Conservation (phyloP, 495 filamentous ascomycete species). For the Saxispiralis lemnorum region DNA sequence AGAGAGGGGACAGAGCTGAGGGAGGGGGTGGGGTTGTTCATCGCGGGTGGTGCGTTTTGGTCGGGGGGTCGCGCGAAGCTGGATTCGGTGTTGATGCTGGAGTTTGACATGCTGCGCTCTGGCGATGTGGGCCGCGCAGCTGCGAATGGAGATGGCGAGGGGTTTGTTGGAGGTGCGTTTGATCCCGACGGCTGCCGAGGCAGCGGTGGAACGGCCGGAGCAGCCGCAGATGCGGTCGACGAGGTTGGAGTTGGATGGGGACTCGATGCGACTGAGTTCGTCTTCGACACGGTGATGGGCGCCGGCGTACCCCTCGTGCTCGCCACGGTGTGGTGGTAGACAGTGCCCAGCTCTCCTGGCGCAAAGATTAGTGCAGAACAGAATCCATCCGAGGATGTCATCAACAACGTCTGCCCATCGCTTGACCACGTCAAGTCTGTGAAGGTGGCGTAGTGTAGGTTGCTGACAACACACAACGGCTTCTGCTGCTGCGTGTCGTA, state of each 20-base stretch:
- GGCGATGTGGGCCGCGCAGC: slow-evolving; percentile 37
- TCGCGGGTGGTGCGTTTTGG: slow-evolving; percentile 13
- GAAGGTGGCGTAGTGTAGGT: slow-evolving; percentile 91
- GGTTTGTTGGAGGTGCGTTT: slow-evolving; percentile 6
- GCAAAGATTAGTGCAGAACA: slow-evolving; percentile 80
- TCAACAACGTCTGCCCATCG: slow-evolving; percentile 79
- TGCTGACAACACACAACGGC: slow-evolving; percentile 83
- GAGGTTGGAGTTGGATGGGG: slow-evolving; percentile 16
- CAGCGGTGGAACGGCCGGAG: slow-evolving; percentile 2
- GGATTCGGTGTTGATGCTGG: slow-evolving; percentile 55
- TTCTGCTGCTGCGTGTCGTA: slow-evolving; percentile 96
- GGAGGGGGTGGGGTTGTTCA: slow-evolving; percentile 22
- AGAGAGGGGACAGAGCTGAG: slow-evolving; percentile 21
- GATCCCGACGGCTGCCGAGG: slow-evolving; percentile 5
- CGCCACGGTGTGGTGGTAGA: slow-evolving; percentile 36
- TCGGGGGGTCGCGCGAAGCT: slow-evolving; percentile 20
- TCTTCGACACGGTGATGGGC: slow-evolving; percentile 9
- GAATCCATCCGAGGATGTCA: slow-evolving; percentile 95
- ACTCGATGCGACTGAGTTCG: slow-evolving; percentile 15
- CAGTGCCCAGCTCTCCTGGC: slow-evolving; percentile 71
- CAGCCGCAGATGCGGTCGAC: slow-evolving; percentile 1
- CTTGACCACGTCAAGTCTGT: slow-evolving; percentile 91
- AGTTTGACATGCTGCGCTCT: slow-evolving; percentile 64
- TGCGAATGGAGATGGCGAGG: slow-evolving; percentile 40
- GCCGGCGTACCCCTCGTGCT: slow-evolving; percentile 6